Evolutionary conservation across 1,284 basidiomycete species (phyloP), one percentile per base, ranked within the genome.

Genomic region (Ustilago loliicola): DNA sequence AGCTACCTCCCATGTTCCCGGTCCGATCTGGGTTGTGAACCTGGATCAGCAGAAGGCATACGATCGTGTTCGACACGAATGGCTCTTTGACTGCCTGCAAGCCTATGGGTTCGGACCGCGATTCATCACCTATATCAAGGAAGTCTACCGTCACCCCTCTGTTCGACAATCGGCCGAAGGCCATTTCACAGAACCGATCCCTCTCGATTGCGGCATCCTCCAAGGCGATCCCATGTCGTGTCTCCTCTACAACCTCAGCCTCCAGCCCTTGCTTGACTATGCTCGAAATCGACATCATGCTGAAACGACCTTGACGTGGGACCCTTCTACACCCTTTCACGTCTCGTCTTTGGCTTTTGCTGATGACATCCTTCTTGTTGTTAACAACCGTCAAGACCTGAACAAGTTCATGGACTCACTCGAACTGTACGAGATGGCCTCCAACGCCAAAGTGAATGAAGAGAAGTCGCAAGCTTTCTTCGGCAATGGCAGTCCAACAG

Each of bases 161-260:
- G 38, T 40, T 1, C 38, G 38, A 30, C 50, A 52, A 27, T 52
- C 50, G 7, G 6, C 23, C 3, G 50, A 52, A 19, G 50, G 50
- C 13, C 9, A 23, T 19, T 15, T 52, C 13, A 52, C 50, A 0
- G 50, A 52, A 7, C 50, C 50, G 9, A 52, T 29, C 50, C 50
- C 50, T 17, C 50, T 52, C 50, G 30, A 27, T 17, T 52, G 50
- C 27, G 50, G 50, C 17, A 29, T 52, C 30, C 27, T 52, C 3
- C 50, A 52, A 52, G 50, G 50, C 27, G 50, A 52, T n/a, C 50
- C 50, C 3, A 52, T 52, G 50, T 52, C 50, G 13, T 52, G 50
- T n/a, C 50, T 52, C 19, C 27, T 52, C 2, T 52, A 52, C 50
- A 52, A 52, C 50, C 30, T 52, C 50, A 52, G 29, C 17, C 50